These are phyloP conservation scores for Kodamaea hsintzibuensis DNA, from an alignment of 805 yeast genomes.

Conservation along the genomic window DNA sequence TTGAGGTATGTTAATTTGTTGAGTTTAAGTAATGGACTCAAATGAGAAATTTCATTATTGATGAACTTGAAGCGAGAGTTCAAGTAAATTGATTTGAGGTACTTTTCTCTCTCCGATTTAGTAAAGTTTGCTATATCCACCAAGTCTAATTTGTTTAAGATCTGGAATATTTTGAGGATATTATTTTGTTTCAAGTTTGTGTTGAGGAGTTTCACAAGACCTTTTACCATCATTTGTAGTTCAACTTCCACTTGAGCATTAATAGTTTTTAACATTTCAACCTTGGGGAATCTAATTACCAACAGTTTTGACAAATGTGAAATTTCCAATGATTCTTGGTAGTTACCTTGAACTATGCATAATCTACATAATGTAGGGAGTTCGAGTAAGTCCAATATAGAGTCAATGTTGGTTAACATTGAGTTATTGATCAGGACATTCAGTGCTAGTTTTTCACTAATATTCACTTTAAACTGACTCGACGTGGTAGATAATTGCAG, in stretches of 20 bases:
- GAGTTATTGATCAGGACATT: conserved; percentile 27
- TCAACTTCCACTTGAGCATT: conserved; percentile 55
- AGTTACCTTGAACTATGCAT: conserved; percentile 85
- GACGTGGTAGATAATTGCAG: conserved; percentile 7
- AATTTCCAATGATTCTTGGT: conserved; percentile 85
- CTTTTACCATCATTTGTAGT: conserved; percentile 64
- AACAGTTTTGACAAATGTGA: conserved; percentile 72
- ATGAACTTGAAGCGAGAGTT: conserved; percentile 72
- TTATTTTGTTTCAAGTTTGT: conserved; percentile 81
- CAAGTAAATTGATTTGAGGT: conserved; percentile 56
- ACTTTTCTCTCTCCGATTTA: conserved; percentile 16
- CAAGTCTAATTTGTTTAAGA: conserved; percentile 67
- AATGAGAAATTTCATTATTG: conserved; percentile 55
- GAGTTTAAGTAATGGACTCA: conserved; percentile 55
- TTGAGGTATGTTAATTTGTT: conserved; percentile 65
- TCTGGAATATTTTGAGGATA: conserved; percentile 74
- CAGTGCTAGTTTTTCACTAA: conserved; percentile 22
- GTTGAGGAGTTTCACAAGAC: conserved; percentile 64
- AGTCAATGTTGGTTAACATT: conserved; percentile 63
- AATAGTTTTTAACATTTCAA: conserved; percentile 51
- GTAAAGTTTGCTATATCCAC: conserved; percentile 11
- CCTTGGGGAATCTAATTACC: conserved; percentile 64
- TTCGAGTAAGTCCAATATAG: conserved; percentile 75
- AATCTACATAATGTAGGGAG: conserved; percentile 79
- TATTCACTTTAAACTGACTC: conserved; percentile 17